Evolutionary conservation across 1,284 basidiomycete species (phyloP).

Genomic region (Pyrrhoderma noxium): DNA sequence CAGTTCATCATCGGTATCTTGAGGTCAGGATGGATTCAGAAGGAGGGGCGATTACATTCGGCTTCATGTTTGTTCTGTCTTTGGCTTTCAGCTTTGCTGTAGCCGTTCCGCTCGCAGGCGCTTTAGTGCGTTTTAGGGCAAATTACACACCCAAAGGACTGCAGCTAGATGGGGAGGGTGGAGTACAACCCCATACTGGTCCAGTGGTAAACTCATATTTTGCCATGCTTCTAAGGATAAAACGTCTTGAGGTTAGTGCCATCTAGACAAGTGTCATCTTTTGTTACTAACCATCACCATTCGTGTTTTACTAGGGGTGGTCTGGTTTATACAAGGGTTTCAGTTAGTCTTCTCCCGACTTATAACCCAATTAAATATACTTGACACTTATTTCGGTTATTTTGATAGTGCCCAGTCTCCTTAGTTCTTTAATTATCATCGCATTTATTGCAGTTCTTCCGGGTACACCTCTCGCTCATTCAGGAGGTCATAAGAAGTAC

Average conservation of each 20-base stretch:
- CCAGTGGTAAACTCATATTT: slow-evolving; percentile 57
- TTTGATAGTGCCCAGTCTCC: slow-evolving; percentile 58
- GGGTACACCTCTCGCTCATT: slow-evolving; percentile 36
- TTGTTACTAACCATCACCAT: slow-evolving; percentile 7
- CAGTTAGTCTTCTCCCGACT: slow-evolving; percentile 39
- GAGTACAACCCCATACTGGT: slow-evolving; percentile 67
- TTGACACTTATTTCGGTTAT: slow-evolving; percentile 16
- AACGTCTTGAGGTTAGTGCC: slow-evolving; percentile 60
- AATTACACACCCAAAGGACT: slow-evolving; percentile 80
- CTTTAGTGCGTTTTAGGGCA: slow-evolving; percentile 66
- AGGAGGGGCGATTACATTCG: too few relatives aligned
- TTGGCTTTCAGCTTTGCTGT: slow-evolving; percentile 41
- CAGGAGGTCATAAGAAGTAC: slow-evolving; percentile 58
- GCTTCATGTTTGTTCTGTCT: slow-evolving; percentile 33
- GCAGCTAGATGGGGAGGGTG: slow-evolving; percentile 72
- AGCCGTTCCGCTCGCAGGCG: slow-evolving; percentile 56
- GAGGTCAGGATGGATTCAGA: too few relatives aligned
- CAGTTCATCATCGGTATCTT: too few relatives aligned
- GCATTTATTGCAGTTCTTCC: slow-evolving; percentile 50
- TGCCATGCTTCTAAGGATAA: slow-evolving; percentile 67
- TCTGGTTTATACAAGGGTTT: slow-evolving; percentile 79
- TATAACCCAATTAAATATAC: too few relatives aligned
- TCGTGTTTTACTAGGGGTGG: slow-evolving; percentile 47
- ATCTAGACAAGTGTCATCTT: too few relatives aligned
- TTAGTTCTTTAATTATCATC: slow-evolving; percentile 55